phyloP scores from a whole-genome alignment of 176 grass and related monocot species.

The Bolboschoenus planiculmis region DNA sequence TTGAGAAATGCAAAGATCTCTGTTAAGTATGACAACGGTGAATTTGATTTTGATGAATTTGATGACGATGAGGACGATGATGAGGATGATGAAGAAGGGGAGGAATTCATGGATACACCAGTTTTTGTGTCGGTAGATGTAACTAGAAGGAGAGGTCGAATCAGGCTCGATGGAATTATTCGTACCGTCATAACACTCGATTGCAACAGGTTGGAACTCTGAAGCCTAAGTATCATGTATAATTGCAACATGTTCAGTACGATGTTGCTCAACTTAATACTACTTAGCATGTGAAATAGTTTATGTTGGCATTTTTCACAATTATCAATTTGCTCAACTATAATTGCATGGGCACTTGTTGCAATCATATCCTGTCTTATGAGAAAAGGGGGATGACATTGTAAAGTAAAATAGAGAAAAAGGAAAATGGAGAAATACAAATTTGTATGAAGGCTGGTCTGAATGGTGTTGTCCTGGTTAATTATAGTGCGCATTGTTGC shows the following conservation, averaged over 20 bases:
- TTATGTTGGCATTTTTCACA: neutral
- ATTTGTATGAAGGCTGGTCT: neutral
- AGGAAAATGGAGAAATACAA: neutral
- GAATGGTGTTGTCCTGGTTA: neutral
- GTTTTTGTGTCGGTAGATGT: constrained; percentile 63
- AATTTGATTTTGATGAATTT: neutral
- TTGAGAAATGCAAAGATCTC: constrained; percentile 8
- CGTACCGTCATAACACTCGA: constrained; percentile 65
- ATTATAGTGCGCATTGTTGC: neutral
- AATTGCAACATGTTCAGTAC: neutral
- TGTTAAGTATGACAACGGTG: neutral
- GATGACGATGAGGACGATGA: neutral
- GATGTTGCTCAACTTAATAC: neutral
- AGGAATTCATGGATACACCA: constrained; percentile 26
- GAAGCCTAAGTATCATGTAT: neutral
- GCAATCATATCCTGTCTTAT: neutral
- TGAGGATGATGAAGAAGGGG: neutral
- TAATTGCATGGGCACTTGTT: neutral
- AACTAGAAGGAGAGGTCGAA: constrained; percentile 46
- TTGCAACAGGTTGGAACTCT: constrained; percentile 48
- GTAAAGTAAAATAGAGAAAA: neutral
- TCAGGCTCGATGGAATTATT: constrained; percentile 67
- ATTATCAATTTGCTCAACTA: neutral
- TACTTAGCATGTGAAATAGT: neutral
- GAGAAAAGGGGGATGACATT: neutral